phyloP scores from a whole-genome alignment of 2,329 filamentous ascomycete species.

The Pseudogymnoascus sp. region DNA sequence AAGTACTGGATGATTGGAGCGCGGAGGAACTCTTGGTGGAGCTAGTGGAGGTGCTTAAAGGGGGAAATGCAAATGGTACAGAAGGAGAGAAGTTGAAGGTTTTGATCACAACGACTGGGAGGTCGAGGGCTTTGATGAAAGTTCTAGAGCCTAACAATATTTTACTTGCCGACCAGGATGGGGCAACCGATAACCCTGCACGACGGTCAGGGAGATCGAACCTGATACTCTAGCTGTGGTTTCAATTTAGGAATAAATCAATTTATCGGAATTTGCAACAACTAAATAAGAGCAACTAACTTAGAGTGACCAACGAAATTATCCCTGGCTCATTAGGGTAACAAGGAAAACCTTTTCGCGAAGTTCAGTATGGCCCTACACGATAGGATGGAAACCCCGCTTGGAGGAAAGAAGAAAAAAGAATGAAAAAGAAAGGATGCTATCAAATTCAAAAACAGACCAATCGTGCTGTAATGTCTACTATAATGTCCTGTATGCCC shows the following conservation, averaged over 20 bases:
- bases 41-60: not conserved
- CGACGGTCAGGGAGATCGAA: not conserved
- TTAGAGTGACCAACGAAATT: not conserved
- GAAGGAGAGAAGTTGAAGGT: not conserved
- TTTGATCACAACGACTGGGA: slow-evolving; percentile 6
- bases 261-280: not conserved
- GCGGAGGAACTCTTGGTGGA: not conserved
- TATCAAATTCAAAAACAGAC: no score
- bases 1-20: slow-evolving; percentile 8
- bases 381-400: not conserved
- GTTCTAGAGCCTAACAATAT: not conserved
- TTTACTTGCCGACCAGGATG: slow-evolving; percentile 9
- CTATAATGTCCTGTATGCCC: no score
- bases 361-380: not conserved
- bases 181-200: slow-evolving; percentile 7
- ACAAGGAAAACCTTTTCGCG: not conserved
- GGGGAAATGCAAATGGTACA: not conserved
- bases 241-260: not conserved
- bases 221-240: not conserved
- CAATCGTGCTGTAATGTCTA: no score
- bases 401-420: no score
- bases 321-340: not conserved
- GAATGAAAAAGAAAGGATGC: no score
- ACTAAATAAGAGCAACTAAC: not conserved
- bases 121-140: not conserved